These are phyloP conservation scores for Sporodiniella umbellata DNA, from an alignment of 371 early-diverging fungal species.

Conservation along the genomic window DNA sequence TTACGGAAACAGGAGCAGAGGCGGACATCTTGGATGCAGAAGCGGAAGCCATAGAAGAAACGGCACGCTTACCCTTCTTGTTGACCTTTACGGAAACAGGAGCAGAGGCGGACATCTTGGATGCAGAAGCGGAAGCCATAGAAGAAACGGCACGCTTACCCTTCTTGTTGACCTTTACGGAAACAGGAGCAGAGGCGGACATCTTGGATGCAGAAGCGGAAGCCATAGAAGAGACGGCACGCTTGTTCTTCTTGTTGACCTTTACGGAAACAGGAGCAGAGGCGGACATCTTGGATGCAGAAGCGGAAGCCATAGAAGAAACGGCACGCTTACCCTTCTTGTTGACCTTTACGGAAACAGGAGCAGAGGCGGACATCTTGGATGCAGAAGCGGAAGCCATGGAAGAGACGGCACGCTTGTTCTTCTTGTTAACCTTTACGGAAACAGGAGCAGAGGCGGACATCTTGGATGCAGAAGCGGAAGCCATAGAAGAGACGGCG, in stretches of 20 bases:
- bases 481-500: background rate
- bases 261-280: background rate
- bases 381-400: background rate
- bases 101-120: background rate
- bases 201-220: background rate
- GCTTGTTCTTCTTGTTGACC: background rate
- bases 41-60: background rate
- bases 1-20: background rate
- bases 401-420: background rate
- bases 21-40: background rate
- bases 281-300: background rate
- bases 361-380: background rate
- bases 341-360: background rate
- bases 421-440: background rate
- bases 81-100: background rate
- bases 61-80: background rate
- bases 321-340: background rate
- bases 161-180: background rate
- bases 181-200: background rate
- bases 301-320: constrained; percentile 4
- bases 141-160: background rate
- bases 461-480: background rate
- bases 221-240: background rate
- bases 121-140: background rate
- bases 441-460: constrained; percentile 1